Base-by-base conservation (phyloP, 805 yeast genomes). In the Candida gorgasii region DNA sequence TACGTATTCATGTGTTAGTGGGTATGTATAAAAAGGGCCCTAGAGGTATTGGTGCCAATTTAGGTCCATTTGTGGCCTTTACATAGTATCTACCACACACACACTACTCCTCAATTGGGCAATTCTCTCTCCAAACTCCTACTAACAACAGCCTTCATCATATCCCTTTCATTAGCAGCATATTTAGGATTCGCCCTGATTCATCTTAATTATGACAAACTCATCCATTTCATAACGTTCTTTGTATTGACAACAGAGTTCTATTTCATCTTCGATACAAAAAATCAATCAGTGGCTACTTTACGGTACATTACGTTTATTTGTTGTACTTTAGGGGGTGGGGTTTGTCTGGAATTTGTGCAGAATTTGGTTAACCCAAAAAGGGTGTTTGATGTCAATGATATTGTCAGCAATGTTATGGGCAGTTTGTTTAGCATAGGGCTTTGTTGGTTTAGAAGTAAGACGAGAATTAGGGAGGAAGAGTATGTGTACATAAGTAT, bases 131-230 rank as follows among this genome's bases (percentile, higher is more conserved):
- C 30, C 5, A 27, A 27, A 27, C 6, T 26, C 33, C 13, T 35
- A 20, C 40, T 36, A 36, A 39, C 51, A 35, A 45, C 39, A 65
- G 72, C 51, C 12, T 64, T 70, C 40, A 31, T 59, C 11, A 2
- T 46, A 6, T 27, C 45, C 11, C 37, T 20, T 52, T 22, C 49
- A 4, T 47, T 44, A 3, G 73, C 74, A 2, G 70, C 63, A 8
- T 77, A 76, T 46, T 59, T 78, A 5, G 84, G 84, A 15, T 73
- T 78, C 52, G 75, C 81, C 16, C 66, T 61, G 59, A 53, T 78
- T 2, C 66, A 68, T 0, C 50, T 78, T 15, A 57, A 58, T 7
- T 65, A 79, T 54, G 86, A 80, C 51, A 80, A 80, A 55, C 23
- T 66, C 9, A 53, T 75, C 1, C 86, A 80, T 54, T 74, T 75